phyloP scores from a whole-genome alignment of 2,329 filamentous ascomycete genomes.

The Diaporthe batatas region DNA sequence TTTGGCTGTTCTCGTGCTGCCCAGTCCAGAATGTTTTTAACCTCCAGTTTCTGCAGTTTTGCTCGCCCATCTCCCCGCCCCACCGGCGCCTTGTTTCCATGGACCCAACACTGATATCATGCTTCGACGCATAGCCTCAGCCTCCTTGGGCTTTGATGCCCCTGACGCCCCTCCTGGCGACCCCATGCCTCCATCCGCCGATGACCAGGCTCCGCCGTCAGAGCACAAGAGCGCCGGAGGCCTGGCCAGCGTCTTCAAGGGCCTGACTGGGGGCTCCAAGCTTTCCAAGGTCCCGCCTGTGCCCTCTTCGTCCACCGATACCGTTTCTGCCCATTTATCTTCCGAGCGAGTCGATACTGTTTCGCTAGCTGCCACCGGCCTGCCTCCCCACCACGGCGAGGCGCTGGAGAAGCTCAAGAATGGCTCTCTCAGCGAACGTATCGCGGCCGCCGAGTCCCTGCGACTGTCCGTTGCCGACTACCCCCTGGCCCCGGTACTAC shows the following conservation, averaged over 20 bases:
- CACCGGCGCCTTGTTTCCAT: slow-evolving; percentile 30
- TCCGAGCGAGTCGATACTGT: slow-evolving; percentile 62
- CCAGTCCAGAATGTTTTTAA: slow-evolving; percentile 32
- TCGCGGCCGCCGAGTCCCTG: slow-evolving; percentile 70
- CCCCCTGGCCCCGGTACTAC: slow-evolving; percentile 69
- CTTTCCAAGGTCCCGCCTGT: slow-evolving; percentile 64
- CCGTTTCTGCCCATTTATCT: slow-evolving; percentile 53
- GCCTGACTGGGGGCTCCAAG: slow-evolving; percentile 66
- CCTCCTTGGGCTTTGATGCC: slow-evolving; percentile 58
- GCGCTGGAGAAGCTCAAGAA: slow-evolving; percentile 67
- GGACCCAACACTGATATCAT: slow-evolving; percentile 53
- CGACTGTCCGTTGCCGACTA: slow-evolving; percentile 70
- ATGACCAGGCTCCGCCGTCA: slow-evolving; percentile 58
- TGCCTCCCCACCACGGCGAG: slow-evolving; percentile 66
- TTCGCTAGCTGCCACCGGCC: slow-evolving; percentile 53
- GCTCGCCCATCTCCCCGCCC: slow-evolving; percentile 9
- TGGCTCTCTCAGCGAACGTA: slow-evolving; percentile 65
- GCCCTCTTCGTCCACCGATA: slow-evolving; percentile 53
- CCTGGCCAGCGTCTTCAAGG: slow-evolving; percentile 74
- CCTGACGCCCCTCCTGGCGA: slow-evolving; percentile 52
- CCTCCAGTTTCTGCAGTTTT: slow-evolving; percentile 23
- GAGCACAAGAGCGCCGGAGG: slow-evolving; percentile 69
- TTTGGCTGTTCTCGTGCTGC: background rate
- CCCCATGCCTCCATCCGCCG: slow-evolving; percentile 74
- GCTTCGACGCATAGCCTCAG: slow-evolving; percentile 60